phyloP scores from a whole-genome alignment of 78 protist genomes.

The Reticulomyxa filosa region DNA sequence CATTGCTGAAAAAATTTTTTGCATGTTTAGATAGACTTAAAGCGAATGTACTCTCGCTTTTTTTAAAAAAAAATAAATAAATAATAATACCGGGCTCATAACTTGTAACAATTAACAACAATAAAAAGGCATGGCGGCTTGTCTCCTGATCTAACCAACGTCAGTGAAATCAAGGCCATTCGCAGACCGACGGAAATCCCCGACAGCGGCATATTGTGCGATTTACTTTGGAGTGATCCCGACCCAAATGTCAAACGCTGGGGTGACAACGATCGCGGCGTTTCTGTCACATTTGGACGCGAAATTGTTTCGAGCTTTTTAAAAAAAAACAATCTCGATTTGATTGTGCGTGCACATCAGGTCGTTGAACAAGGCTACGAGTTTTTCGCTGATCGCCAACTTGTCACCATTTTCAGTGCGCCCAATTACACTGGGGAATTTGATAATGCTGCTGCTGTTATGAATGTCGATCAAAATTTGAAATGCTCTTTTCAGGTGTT shows the following conservation, averaged over 20 bases:
- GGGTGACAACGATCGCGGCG: constrained; percentile 97
- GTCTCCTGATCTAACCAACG: not conserved
- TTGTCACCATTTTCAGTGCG: constrained; percentile 89
- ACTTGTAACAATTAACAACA: not conserved
- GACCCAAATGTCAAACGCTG: constrained; percentile 69
- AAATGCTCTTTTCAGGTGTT: constrained; percentile 94
- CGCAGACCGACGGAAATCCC: constrained; percentile 95
- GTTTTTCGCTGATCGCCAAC: constrained; percentile 86
- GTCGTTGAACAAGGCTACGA: constrained; percentile 90
- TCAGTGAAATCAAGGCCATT: constrained; percentile 62
- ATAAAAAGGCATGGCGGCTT: not conserved
- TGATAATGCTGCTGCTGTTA: constrained; percentile 90
- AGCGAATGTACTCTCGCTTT: too few relatives aligned
- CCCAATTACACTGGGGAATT: constrained; percentile 95
- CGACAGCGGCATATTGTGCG: constrained; percentile 89
- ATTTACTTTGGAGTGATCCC: constrained; percentile 96
- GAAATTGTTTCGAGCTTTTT: constrained; percentile 46
- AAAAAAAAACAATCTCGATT: constrained; percentile 70
- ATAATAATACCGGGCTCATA: too few relatives aligned
- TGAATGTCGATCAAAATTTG: constrained; percentile 86
- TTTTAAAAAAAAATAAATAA: not conserved
- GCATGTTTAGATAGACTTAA: constrained; percentile 41
- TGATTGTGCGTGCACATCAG: constrained; percentile 94
- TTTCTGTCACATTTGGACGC: constrained; percentile 42
- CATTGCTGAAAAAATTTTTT: constrained; percentile 91